Percentiles rank a stretch among this genome's conserved stretches.
Conservation (phyloP, 1,284 basidiomycete species). For the Ceratobasidium sp. region DNA sequence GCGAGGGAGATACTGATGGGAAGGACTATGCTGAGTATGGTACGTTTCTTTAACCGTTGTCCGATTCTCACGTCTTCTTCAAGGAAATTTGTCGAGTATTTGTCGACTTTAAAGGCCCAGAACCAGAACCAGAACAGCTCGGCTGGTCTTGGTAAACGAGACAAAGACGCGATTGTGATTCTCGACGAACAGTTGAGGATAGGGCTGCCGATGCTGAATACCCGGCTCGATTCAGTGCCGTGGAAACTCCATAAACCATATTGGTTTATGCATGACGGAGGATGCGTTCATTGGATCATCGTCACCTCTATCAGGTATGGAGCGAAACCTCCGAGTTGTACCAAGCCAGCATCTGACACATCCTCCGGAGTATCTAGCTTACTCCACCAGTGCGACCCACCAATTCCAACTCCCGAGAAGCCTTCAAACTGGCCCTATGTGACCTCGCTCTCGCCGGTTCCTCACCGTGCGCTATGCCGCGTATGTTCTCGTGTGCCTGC, state of each 20-base stretch:
- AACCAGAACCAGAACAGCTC: constrained; percentile 18
- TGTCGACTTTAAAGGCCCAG: constrained; percentile 36
- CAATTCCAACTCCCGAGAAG: constrained; percentile 41
- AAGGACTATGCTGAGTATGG: constrained; percentile 42
- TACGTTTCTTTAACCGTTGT: neutral
- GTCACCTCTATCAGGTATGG: constrained; percentile 43
- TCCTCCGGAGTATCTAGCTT: constrained; percentile 24
- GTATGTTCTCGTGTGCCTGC: constrained; percentile 43
- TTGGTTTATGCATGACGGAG: constrained; percentile 44
- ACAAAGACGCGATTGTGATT: constrained; percentile 40
- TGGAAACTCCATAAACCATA: constrained; percentile 45
- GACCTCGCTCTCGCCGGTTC: constrained; percentile 37
- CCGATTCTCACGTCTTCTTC: constrained; percentile 5
- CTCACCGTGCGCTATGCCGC: constrained; percentile 43
- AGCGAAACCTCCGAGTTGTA: constrained; percentile 11
- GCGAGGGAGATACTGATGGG: constrained; percentile 41
- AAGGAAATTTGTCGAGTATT: constrained; percentile 42
- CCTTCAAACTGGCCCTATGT: constrained; percentile 44
- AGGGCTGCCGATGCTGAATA: constrained; percentile 38
- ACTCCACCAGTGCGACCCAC: constrained; percentile 38
- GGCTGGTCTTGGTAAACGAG: constrained; percentile 31
- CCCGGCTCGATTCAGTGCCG: constrained; percentile 28
- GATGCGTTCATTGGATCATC: constrained; percentile 41
- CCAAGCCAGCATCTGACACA: constrained; percentile 12
- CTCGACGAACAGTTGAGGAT: constrained; percentile 39